Evolutionary conservation across 805 yeast species (phyloP), one percentile per base, ranked within the genome.

Genomic region (Candida taoyuanica): DNA sequence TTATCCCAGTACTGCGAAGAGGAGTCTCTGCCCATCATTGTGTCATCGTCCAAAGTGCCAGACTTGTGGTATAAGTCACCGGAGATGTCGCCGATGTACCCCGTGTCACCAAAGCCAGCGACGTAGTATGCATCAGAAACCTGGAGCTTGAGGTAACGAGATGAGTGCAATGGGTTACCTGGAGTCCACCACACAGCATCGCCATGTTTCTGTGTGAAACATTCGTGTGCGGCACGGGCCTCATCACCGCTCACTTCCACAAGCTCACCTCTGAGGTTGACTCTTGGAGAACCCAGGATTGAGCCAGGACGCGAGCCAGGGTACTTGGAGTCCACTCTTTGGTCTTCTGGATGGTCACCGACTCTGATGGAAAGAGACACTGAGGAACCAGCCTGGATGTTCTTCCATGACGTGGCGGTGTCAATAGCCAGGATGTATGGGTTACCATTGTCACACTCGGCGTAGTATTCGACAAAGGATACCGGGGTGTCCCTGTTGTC

Each of bases 101-200:
- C 85, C 37, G 77, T 68, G 50, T 81, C 85, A 28, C 94, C 93
- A 56, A 83, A 84, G 1, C 94, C 94, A 24, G 94, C 95, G 29
- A 85, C 66, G 53, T 81, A 71, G 60, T 80, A 81, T 18, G 81
- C 70, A 4, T 70, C 71, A 2, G 73, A 73, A 14, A 85, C 84
- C 14, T 65, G 62, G 43, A 85, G 74, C 51, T 75, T 78, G 34
- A 68, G 68, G 83, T 87, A 85, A 33, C 67, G 68, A 2, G 87
- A 68, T 17, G 62, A 58, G 53, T 84, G 91, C 25, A 82, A 70
- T 18, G 76, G 71, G 23, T 68, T 57, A 3, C 75, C 76, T 1
- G 95, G 94, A 17, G 74, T 60, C 94, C 94, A 86, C 53, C 68
- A 68, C 14, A 60, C 61, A 4, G 93, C 74, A 47, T 85, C 94